Percentiles rank a stretch among this genome's conserved stretches.
These are phyloP conservation scores for Penicillium sp. DNA, from an alignment of 2,329 filamentous ascomycete species.

Conservation along the genomic window DNA sequence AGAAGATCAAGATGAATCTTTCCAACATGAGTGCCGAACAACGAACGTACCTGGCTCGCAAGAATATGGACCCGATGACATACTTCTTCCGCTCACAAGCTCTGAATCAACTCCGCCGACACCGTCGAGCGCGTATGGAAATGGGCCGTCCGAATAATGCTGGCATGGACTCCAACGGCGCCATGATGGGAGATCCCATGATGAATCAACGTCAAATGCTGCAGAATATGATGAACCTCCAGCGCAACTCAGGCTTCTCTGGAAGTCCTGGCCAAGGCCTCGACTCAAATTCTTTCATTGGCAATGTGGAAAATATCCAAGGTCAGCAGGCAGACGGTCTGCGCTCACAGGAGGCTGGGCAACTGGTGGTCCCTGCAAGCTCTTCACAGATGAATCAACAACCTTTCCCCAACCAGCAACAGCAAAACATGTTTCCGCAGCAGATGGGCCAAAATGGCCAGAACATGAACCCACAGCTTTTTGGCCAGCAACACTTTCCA, in stretches of 20 bases:
- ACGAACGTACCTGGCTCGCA: slow-evolving; percentile 45
- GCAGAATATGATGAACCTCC: slow-evolving; percentile 43
- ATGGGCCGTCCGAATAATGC: slow-evolving; percentile 32
- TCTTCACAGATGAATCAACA: slow-evolving; percentile 52
- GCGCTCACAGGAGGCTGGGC: slow-evolving; percentile 61
- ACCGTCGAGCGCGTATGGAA: slow-evolving; percentile 33
- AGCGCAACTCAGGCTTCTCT: slow-evolving; percentile 38
- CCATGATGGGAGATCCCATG: slow-evolving; percentile 39
- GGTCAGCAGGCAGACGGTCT: slow-evolving; percentile 64
- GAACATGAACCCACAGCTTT: slow-evolving; percentile 40
- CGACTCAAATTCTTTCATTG: slow-evolving; percentile 40
- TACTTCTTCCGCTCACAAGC: slow-evolving; percentile 54
- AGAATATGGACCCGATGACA: slow-evolving; percentile 51
- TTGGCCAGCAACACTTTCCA: slow-evolving; percentile 45
- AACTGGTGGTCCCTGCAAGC: slow-evolving; percentile 65
- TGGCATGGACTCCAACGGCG: slow-evolving; percentile 30
- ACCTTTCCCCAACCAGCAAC: slow-evolving; percentile 42
- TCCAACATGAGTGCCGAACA: slow-evolving; percentile 49
- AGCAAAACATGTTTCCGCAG: slow-evolving; percentile 45
- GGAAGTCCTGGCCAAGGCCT: slow-evolving; percentile 33
- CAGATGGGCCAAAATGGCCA: slow-evolving; percentile 43
- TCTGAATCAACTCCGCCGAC: slow-evolving; percentile 41
- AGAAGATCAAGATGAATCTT: slow-evolving; percentile 51
- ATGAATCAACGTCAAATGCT: slow-evolving; percentile 42
- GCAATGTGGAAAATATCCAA: slow-evolving; percentile 56